These are phyloP conservation scores for Curvularia lunata DNA, from an alignment of 2,329 filamentous ascomycete species.

Conservation along the genomic window DNA sequence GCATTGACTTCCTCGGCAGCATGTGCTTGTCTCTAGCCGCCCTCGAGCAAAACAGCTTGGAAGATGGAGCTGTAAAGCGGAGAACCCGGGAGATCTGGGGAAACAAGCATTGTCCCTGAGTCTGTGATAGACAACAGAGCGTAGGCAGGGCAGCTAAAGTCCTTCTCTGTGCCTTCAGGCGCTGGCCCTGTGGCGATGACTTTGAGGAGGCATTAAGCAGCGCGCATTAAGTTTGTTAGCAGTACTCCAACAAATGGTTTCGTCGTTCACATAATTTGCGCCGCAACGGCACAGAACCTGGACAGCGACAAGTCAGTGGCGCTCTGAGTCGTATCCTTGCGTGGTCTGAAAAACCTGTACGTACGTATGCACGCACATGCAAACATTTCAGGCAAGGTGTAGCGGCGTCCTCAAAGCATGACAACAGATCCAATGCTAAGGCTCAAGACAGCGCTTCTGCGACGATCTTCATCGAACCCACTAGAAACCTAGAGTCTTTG, in stretches of 20 bases:
- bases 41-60: neutral
- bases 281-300: neutral
- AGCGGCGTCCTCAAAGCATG: neutral
- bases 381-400: neutral
- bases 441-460: neutral
- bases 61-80: constrained; percentile 4
- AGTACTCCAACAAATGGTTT: neutral
- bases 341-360: neutral
- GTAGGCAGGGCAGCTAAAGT: neutral
- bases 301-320: neutral
- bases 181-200: neutral
- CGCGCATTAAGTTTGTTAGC: neutral
- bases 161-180: neutral
- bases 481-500: neutral
- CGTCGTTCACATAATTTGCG: neutral
- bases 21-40: constrained; percentile 13
- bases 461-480: neutral
- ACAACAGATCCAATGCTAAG: neutral
- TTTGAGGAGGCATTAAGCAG: neutral
- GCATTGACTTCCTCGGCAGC: constrained; percentile 17
- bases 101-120: constrained; percentile 13
- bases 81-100: constrained; percentile 17
- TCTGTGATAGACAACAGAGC: neutral
- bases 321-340: neutral
- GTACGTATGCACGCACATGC: neutral